A percentile compares a stretch with the other conserved stretches of the same genome.
Conservation (phyloP, 371 early-diverging fungal species). For the Apophysomyces trapeziformis region DNA sequence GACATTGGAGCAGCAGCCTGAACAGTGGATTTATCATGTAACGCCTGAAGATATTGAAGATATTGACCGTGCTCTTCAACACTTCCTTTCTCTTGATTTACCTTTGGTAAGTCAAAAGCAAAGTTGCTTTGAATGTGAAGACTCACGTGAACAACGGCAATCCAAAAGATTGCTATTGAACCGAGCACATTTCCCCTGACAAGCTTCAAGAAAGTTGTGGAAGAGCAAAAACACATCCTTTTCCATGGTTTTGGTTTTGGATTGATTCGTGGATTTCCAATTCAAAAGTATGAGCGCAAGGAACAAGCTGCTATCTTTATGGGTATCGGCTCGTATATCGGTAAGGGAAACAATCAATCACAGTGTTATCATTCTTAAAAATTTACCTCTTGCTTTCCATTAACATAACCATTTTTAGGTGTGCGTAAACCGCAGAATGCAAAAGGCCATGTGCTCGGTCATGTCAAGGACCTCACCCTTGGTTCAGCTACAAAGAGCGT, state of each 20-base stretch:
- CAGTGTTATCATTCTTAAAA: no score
- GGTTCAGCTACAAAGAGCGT: conserved; percentile 46
- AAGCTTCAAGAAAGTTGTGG: conserved; percentile 29
- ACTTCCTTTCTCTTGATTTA: conserved; percentile 31
- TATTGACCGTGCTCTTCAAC: conserved; percentile 38
- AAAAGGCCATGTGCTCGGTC: conserved; percentile 50
- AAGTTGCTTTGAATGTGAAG: not conserved
- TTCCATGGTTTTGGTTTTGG: conserved; percentile 45
- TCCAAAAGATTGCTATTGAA: conserved; percentile 26
- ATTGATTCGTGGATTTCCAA: conserved; percentile 45
- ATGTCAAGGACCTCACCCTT: conserved; percentile 45
- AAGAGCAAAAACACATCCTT: conserved; percentile 27
- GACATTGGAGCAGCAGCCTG: conserved; percentile 40
- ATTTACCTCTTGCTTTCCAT: no score
- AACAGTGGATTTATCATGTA: conserved; percentile 45
- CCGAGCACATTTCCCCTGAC: conserved; percentile 38
- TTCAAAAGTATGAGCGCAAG: conserved; percentile 36
- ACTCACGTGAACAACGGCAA: not conserved
- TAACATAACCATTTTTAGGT: not conserved
- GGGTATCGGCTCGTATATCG: conserved; percentile 52
- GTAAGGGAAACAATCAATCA: conserved; percentile 9
- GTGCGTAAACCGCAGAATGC: conserved; percentile 43
- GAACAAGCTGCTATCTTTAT: conserved; percentile 47
- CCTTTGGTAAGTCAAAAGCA: conserved; percentile 23
- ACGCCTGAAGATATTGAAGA: conserved; percentile 43